Conservation (phyloP, 2,329 filamentous ascomycete species). For the Claviceps sp. region DNA sequence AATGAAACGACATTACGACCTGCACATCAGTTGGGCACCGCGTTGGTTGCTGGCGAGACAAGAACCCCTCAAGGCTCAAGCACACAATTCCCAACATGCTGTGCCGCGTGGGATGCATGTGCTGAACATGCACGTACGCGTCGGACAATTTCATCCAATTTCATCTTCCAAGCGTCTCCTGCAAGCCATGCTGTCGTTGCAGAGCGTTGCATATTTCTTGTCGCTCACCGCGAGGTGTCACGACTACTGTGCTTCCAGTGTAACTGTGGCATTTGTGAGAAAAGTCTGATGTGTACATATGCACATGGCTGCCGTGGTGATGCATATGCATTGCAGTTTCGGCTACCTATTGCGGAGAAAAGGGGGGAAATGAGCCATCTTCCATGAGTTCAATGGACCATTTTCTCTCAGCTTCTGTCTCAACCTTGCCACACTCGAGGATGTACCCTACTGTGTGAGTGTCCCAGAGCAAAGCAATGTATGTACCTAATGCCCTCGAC, state of each 20-base stretch:
- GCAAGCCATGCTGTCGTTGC: neutral
- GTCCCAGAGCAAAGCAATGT: neutral
- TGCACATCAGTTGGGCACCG: neutral
- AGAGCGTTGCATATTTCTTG: neutral
- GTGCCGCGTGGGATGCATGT: neutral
- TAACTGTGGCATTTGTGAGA: neutral
- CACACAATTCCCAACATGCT: neutral
- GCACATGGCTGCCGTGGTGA: neutral
- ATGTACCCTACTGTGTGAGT: neutral
- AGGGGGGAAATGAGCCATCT: too few relatives aligned
- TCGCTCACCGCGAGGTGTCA: neutral
- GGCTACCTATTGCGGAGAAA: neutral
- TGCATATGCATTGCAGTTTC: neutral
- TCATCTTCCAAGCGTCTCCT: neutral
- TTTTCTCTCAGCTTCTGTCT: neutral
- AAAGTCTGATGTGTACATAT: neutral
- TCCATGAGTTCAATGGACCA: too few relatives aligned
- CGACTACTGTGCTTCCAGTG: neutral
- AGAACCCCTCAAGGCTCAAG: neutral
- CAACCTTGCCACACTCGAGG: neutral
- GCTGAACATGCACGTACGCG: conserved; percentile 1
- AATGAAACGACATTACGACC: neutral
- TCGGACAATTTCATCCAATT: neutral
- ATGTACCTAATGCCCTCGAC: neutral
- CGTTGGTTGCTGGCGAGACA: neutral